Conservation (phyloP, 768 basidiomycete genomes). For the Gymnopilus dilepis region DNA sequence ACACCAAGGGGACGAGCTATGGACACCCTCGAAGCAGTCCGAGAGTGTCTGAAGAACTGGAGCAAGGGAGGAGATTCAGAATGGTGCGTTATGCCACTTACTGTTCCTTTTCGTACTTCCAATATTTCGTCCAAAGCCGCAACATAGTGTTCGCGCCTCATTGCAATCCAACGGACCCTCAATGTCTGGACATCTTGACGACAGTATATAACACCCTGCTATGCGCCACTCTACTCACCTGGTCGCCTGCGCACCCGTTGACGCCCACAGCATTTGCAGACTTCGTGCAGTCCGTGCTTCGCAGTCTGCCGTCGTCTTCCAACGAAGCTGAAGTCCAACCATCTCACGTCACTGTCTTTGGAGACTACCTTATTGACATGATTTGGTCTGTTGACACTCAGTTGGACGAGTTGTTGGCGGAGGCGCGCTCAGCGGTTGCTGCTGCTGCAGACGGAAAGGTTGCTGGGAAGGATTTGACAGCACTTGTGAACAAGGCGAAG, state of each 20-base stretch:
- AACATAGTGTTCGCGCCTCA: conserved; percentile 65
- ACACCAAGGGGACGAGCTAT: conserved; percentile 37
- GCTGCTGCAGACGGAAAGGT: conserved; percentile 39
- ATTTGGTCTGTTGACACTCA: conserved; percentile 83
- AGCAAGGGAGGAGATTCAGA: conserved; percentile 61
- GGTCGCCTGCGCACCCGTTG: conserved; percentile 53
- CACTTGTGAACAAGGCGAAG: conserved; percentile 41
- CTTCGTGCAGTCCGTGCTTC: conserved; percentile 68
- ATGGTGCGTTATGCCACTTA: conserved; percentile 50
- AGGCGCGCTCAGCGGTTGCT: conserved; percentile 52
- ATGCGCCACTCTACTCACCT: conserved; percentile 60
- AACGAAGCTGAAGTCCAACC: conserved; percentile 56
- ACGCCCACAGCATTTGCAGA: conserved; percentile 56
- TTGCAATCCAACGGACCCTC: conserved; percentile 59
- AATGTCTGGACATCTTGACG: conserved; percentile 59
- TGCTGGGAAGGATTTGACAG: conserved; percentile 24
- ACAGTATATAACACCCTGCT: conserved; percentile 75
- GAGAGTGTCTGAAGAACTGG: conserved; percentile 58
- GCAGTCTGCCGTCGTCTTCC: conserved; percentile 72
- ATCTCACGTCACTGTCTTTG: conserved; percentile 52
- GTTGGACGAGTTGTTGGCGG: conserved; percentile 70
- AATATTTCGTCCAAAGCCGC: conserved; percentile 48
- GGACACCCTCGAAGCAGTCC: conserved; percentile 64
- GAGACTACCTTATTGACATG: conserved; percentile 77
- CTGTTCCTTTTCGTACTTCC: conserved; percentile 10